Percentiles rank a stretch among this genome's conserved stretches.
Conservation (phyloP, 257 asterid genomes). For the Penstemon eatonii region DNA sequence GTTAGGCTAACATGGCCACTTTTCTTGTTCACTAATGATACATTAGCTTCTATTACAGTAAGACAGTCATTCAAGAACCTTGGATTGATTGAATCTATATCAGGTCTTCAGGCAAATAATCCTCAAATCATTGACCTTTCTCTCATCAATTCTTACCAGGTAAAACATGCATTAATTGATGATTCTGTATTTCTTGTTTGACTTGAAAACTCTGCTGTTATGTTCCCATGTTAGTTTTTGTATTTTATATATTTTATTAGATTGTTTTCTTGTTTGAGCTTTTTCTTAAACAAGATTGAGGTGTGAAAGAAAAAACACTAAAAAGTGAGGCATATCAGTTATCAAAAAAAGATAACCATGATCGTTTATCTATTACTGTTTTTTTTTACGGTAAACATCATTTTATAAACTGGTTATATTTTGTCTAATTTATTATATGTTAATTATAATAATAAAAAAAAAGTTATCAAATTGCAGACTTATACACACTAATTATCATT, state of each 20-base stretch:
- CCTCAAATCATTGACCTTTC: constrained; percentile 78
- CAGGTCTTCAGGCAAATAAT: constrained; percentile 65
- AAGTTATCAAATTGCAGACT: too few species aligned
- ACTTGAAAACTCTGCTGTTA: not conserved
- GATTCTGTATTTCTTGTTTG: not conserved
- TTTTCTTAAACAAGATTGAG: not conserved
- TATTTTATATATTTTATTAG: not conserved
- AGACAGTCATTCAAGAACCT: constrained; percentile 69
- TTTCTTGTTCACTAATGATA: constrained; percentile 69
- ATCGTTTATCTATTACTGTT: too few species aligned
- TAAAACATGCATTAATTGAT: constrained; percentile 22
- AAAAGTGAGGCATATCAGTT: too few species aligned
- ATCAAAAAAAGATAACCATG: too few species aligned
- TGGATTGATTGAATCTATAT: constrained; percentile 59
- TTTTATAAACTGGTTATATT: too few species aligned
- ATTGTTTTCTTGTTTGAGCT: not conserved
- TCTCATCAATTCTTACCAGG: constrained; percentile 82
- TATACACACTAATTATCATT: too few species aligned
- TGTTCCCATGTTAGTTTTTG: not conserved
- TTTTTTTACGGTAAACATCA: too few species aligned
- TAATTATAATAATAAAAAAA: too few species aligned
- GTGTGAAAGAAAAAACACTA: too few species aligned
- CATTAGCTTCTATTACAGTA: constrained; percentile 60
- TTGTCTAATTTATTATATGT: too few species aligned
- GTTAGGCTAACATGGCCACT: constrained; percentile 97